These are phyloP conservation scores for Candida tibetensis DNA, from an alignment of 805 yeast genomes.

Conservation along the genomic window DNA sequence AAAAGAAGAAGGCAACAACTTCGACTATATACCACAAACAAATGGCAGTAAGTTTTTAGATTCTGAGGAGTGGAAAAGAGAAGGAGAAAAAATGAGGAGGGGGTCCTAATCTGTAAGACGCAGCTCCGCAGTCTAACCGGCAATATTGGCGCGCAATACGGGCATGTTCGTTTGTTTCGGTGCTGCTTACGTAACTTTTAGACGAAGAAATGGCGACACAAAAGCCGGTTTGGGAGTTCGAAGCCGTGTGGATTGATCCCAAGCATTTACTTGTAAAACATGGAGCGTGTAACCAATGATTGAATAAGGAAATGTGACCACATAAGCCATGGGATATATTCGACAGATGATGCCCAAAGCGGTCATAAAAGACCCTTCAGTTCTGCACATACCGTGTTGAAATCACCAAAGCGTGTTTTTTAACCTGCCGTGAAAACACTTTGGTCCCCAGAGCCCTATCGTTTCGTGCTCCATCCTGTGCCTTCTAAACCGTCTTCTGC, in stretches of 20 bases:
- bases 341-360: too few relatives aligned
- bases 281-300: not conserved
- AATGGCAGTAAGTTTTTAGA: not conserved
- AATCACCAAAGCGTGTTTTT: too few relatives aligned
- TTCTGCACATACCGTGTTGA: too few relatives aligned
- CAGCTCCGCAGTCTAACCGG: too few relatives aligned
- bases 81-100: not conserved
- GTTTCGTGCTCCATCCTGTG: too few relatives aligned
- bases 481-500: too few relatives aligned
- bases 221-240: not conserved
- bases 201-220: not conserved
- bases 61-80: not conserved
- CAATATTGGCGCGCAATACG: too few relatives aligned
- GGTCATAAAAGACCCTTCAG: too few relatives aligned
- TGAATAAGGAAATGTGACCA: not conserved
- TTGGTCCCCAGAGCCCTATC: too few relatives aligned
- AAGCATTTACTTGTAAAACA: not conserved
- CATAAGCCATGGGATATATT: not conserved
- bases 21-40: not conserved
- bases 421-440: too few relatives aligned
- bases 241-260: not conserved
- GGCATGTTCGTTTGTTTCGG: too few relatives aligned
- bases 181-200: not conserved
- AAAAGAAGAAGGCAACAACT: not conserved
- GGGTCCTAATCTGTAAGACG: not conserved